Percentiles rank a stretch among this genome's conserved stretches.
These are phyloP conservation scores for Nannochloropsis gaditana DNA, from an alignment of 108 stramenopile genomes.

Conservation along the genomic window DNA sequence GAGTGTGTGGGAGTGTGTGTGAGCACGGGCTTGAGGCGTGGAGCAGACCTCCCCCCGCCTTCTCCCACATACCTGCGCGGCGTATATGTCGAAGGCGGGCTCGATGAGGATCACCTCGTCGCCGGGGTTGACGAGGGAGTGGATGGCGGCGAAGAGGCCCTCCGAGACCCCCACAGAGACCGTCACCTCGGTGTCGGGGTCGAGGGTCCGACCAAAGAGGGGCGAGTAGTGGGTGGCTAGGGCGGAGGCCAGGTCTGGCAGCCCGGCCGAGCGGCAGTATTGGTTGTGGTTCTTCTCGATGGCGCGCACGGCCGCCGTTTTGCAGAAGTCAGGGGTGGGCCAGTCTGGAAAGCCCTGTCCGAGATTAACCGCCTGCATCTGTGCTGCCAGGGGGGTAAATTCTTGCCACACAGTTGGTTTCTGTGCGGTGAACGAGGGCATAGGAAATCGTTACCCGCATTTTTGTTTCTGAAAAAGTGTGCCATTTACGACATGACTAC, in stretches of 20 bases:
- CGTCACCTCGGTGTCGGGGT: conserved; percentile 24
- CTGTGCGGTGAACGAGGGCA: not conserved
- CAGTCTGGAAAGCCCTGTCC: conserved; percentile 35
- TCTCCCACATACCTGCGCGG: not conserved
- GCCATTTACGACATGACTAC: not conserved
- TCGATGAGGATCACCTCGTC: conserved; percentile 87
- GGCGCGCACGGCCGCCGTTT: conserved; percentile 4
- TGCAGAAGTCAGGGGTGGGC: conserved; percentile 26
- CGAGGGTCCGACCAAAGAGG: not conserved
- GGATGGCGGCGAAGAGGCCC: conserved; percentile 72
- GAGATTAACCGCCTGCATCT: conserved; percentile 18
- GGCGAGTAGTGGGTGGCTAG: conserved; percentile 20
- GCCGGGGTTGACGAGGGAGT: conserved; percentile 65
- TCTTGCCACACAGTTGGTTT: conserved; percentile 29
- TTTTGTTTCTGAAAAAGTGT: not conserved
- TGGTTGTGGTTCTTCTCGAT: conserved; percentile 18
- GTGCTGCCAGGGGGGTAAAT: conserved; percentile 27
- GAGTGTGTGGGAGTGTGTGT: not conserved
- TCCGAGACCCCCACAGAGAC: conserved; percentile 55
- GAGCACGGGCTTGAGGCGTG: not conserved
- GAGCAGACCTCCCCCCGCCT: conserved; percentile 18
- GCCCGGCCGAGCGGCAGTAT: conserved; percentile 20
- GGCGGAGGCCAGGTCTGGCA: not conserved
- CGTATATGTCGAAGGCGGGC: conserved; percentile 79
- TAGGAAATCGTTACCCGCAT: not conserved